Evolutionary conservation across 164 flowering plant species (phyloP).

Genomic region (Paratinospora sagittata): DNA sequence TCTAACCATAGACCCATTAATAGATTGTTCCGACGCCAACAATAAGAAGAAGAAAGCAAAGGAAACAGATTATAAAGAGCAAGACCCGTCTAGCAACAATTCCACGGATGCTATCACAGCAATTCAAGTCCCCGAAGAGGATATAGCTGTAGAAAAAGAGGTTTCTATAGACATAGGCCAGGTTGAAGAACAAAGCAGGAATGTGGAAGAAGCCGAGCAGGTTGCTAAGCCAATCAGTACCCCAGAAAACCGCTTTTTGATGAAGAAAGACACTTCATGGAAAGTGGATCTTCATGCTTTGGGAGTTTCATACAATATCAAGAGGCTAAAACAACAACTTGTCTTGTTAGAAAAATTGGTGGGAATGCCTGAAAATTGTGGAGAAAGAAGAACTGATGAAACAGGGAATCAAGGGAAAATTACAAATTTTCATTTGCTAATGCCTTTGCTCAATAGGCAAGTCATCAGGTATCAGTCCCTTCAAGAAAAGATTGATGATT

Average conservation of each 20-base stretch:
- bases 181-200: slow-evolving; percentile 13
- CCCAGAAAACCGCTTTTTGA: slow-evolving; percentile 15
- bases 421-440: slow-evolving; percentile 32
- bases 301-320: slow-evolving; percentile 85
- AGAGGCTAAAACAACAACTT: slow-evolving; percentile 86
- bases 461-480: slow-evolving; percentile 71
- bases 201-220: slow-evolving; percentile 18
- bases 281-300: slow-evolving; percentile 80
- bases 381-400: slow-evolving; percentile 25
- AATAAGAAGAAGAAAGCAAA: slow-evolving; percentile 36
- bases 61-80: slow-evolving; percentile 30
- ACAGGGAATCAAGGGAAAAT: slow-evolving; percentile 13
- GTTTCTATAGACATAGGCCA: slow-evolving; percentile 17
- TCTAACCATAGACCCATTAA: slow-evolving; percentile 19
- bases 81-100: slow-evolving; percentile 14
- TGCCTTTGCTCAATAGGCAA: slow-evolving; percentile 70
- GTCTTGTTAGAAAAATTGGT: slow-evolving; percentile 67
- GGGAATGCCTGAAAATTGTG: slow-evolving; percentile 43
- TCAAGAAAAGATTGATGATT: slow-evolving; percentile 67
- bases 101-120: slow-evolving; percentile 14
- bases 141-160: slow-evolving; percentile 35
- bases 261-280: slow-evolving; percentile 35
- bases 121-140: slow-evolving; percentile 35
- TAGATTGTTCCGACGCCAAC: slow-evolving; percentile 47
- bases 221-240: slow-evolving; percentile 20